A percentile compares a stretch with the other conserved stretches of the same genome.
phyloP scores from a whole-genome alignment of 805 yeast genomes.

The Ogataea philodendri region DNA sequence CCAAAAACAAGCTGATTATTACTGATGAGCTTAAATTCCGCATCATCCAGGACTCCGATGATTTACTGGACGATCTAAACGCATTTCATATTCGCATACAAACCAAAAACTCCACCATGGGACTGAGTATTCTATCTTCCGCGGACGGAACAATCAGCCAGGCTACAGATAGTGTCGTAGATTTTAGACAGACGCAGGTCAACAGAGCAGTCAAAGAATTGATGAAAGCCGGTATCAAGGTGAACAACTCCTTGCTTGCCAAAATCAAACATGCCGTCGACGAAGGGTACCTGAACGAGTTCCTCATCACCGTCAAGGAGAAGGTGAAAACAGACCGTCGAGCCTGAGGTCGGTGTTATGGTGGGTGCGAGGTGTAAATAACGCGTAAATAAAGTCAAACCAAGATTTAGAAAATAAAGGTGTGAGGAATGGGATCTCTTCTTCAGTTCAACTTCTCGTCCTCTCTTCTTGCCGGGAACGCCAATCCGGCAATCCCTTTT shows the following conservation, averaged over 20 bases:
- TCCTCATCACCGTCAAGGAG: conserved; percentile 29
- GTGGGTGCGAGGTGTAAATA: conserved; percentile 4
- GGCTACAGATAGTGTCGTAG: conserved; percentile 11
- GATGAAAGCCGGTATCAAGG: conserved; percentile 23
- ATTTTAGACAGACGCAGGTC: conserved; percentile 16
- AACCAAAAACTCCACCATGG: conserved; percentile 23
- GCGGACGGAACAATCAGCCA: conserved; percentile 11
- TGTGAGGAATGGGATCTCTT: conserved; percentile 4
- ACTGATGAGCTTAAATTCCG: conserved; percentile 21
- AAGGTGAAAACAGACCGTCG: conserved; percentile 28
- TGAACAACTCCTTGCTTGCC: conserved; percentile 21
- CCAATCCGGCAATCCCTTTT: not conserved
- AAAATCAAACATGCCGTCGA: conserved; percentile 25
- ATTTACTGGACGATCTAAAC: conserved; percentile 26
- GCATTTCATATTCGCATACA: conserved; percentile 28
- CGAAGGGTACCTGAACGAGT: conserved; percentile 30
- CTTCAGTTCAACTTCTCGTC: conserved; percentile 19
- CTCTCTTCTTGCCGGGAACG: conserved; percentile 16
- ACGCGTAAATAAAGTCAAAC: conserved; percentile 9
- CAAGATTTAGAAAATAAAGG: not conserved
- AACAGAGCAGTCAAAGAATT: conserved; percentile 25
- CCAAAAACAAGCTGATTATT: conserved; percentile 22
- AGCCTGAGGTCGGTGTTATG: conserved; percentile 13
- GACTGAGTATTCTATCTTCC: conserved; percentile 15
- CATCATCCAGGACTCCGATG: conserved; percentile 31